These are phyloP conservation scores for Tetracladium marchalianum DNA, from an alignment of 495 filamentous ascomycete species.

Conservation along the genomic window DNA sequence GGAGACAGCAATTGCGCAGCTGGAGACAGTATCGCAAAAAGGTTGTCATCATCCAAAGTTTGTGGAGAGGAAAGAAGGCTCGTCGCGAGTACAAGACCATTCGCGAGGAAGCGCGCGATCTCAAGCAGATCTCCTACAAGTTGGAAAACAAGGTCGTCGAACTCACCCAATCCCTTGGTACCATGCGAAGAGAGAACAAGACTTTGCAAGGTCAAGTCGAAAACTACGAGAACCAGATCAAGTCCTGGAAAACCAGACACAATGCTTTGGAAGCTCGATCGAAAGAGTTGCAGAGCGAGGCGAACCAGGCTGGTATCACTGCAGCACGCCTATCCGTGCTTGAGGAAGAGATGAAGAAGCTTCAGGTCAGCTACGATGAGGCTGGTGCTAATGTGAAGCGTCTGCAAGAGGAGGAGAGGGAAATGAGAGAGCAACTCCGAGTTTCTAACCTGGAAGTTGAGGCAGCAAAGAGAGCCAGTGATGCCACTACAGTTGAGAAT, in stretches of 20 bases:
- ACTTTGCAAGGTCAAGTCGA: slow-evolving; percentile 78
- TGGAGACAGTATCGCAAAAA: slow-evolving; percentile 87
- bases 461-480: slow-evolving; percentile 55
- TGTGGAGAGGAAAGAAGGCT: slow-evolving; percentile 84
- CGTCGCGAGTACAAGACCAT: slow-evolving; percentile 76
- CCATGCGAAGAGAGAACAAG: slow-evolving; percentile 90
- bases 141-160: slow-evolving; percentile 99
- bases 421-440: slow-evolving; percentile 67
- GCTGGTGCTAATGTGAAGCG: slow-evolving; percentile 79
- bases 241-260: slow-evolving; percentile 86
- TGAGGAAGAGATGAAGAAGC: slow-evolving; percentile 86
- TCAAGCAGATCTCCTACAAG: slow-evolving; percentile 98
- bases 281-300: slow-evolving; percentile 90
- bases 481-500: slow-evolving; percentile 73
- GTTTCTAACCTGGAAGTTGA: slow-evolving; percentile 70
- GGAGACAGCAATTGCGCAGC: slow-evolving; percentile 61
- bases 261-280: slow-evolving; percentile 82
- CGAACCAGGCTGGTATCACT: slow-evolving; percentile 93
- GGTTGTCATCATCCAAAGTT: slow-evolving; percentile 80
- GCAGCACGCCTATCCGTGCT: slow-evolving; percentile 78
- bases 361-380: slow-evolving; percentile 82
- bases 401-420: slow-evolving; percentile 84
- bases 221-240: slow-evolving; percentile 91
- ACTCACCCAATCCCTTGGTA: slow-evolving; percentile 85
- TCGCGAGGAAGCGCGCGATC: slow-evolving; percentile 90